phyloP scores from a whole-genome alignment of 2,329 filamentous ascomycete genomes.

The Davidsoniella neocaledoniae region DNA sequence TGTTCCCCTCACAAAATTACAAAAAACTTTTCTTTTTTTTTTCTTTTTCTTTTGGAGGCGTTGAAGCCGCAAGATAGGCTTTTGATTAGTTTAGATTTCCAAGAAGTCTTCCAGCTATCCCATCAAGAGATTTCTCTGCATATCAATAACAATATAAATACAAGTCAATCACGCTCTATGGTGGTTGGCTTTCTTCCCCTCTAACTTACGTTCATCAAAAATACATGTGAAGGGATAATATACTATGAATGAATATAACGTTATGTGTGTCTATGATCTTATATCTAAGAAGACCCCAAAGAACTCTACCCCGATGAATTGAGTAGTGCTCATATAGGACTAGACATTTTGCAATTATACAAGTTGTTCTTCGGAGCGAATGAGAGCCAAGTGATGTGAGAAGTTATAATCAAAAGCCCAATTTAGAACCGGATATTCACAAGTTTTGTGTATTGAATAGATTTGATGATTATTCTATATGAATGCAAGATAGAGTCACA shows the following conservation, averaged over 20 bases:
- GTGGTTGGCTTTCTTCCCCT: too few species aligned
- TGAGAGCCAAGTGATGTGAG: slow-evolving; percentile 4
- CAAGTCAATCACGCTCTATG: too few species aligned
- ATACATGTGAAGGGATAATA: too few species aligned
- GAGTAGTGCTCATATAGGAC: not conserved
- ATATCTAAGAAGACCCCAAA: not conserved
- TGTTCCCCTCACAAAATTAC: not conserved
- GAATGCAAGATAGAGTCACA: too few species aligned
- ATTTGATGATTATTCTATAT: too few species aligned
- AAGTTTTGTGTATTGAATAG: too few species aligned
- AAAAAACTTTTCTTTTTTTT: slow-evolving; percentile 3
- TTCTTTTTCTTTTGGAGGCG: not conserved
- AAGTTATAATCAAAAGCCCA: not conserved
- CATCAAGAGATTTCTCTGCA: too few species aligned
- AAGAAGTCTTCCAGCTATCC: not conserved
- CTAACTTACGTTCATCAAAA: too few species aligned
- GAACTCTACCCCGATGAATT: not conserved
- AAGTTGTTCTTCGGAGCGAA: slow-evolving; percentile 2
- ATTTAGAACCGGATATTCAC: slow-evolving; percentile 2
- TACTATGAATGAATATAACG: too few species aligned
- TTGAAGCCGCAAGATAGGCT: not conserved
- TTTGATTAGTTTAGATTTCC: not conserved
- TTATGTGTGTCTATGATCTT: not conserved
- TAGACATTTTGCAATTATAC: not conserved
- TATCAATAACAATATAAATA: too few species aligned